These are phyloP conservation scores for Fallopia convolvulus DNA, from an alignment of 148 eudicot genomes.

Conservation along the genomic window DNA sequence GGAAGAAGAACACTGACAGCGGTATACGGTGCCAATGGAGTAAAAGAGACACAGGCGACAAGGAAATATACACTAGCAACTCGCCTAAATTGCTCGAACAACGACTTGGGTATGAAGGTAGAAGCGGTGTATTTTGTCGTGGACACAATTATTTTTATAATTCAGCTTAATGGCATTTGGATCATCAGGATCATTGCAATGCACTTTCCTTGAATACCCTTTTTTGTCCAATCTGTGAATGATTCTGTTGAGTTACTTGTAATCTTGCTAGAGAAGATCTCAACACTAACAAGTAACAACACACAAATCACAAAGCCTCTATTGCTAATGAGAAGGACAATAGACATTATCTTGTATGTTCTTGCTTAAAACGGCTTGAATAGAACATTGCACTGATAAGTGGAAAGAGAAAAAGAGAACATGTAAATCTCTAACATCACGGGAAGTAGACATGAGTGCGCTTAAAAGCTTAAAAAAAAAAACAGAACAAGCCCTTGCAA, in stretches of 20 bases:
- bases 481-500: background rate
- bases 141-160: conserved; percentile 4
- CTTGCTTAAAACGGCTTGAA: background rate
- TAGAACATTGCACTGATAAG: background rate
- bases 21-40: conserved; percentile 11
- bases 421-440: background rate
- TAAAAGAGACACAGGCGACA: conserved; percentile 12
- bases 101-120: conserved; percentile 9
- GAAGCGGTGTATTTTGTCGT: conserved; percentile 8
- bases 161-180: background rate
- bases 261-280: background rate
- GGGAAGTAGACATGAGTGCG: background rate
- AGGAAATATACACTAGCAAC: conserved; percentile 13
- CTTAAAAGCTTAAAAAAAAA: background rate
- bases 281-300: background rate
- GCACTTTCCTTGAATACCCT: conserved; percentile 11
- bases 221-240: conserved; percentile 10
- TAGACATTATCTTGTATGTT: background rate
- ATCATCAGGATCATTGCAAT: conserved; percentile 12
- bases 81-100: conserved; percentile 13
- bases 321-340: background rate
- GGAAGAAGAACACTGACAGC: conserved; percentile 14
- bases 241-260: background rate
- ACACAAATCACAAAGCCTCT: background rate
- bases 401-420: background rate